phyloP scores from a whole-genome alignment of 2,329 filamentous ascomycete species.

The Trichoderma sp. region DNA sequence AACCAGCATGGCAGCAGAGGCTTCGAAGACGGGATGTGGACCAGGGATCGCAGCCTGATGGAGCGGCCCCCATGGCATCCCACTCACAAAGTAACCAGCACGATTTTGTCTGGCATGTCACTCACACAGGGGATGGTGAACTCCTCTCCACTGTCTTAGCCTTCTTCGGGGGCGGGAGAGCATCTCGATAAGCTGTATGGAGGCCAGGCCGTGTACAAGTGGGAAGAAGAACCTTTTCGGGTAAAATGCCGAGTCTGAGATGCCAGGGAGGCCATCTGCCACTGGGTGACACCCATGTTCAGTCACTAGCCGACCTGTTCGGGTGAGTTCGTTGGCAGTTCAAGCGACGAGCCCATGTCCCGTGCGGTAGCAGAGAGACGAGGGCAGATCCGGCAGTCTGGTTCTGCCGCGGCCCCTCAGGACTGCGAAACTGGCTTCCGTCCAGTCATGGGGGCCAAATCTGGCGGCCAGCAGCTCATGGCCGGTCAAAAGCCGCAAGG shows the following conservation, averaged over 20 bases:
- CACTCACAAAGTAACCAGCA: neutral
- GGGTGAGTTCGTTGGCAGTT: neutral
- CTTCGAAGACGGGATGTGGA: neutral
- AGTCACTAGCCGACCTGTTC: constrained; percentile 2
- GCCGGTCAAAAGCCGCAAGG: constrained; percentile 1
- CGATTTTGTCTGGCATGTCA: constrained; percentile 1
- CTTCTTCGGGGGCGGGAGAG: constrained; percentile 2
- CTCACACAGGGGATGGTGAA: constrained; percentile 3
- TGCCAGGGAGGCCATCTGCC: neutral
- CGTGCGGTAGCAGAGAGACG: constrained; percentile 15
- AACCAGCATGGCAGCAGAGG: neutral
- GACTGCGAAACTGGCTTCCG: neutral
- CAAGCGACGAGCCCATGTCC: constrained; percentile 7
- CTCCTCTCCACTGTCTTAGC: constrained; percentile 12
- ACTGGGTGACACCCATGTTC: constrained; percentile 4
- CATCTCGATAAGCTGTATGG: constrained; percentile 12
- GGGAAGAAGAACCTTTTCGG: neutral
- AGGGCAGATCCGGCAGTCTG: constrained; percentile 28
- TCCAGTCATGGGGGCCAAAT: constrained; percentile 17
- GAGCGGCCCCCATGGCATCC: neutral
- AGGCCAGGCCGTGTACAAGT: neutral
- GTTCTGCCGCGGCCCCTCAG: constrained; percentile 21
- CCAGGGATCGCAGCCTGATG: neutral
- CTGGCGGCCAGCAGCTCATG: constrained; percentile 12
- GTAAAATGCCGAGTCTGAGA: constrained; percentile 10